Base-by-base conservation (phyloP, 192 early-diverging fungal genomes). In the Gryganskiella cystojenkinii region DNA sequence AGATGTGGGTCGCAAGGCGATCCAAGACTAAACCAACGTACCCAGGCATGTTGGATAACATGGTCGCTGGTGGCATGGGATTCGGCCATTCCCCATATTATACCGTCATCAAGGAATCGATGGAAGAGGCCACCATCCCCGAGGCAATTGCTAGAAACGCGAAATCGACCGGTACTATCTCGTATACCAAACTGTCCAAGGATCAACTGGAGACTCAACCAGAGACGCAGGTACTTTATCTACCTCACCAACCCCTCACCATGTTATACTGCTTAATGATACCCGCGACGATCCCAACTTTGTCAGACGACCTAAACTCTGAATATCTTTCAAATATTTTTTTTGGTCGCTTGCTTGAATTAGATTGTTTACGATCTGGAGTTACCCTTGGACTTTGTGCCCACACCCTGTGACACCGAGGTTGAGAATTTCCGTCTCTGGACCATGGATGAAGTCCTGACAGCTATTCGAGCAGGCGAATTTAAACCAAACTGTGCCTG, bases 401-500 rank as follows among this genome's bases (percentile, higher is more conserved):
- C 95, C 17, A 69, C 63, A 9, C 92, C 94, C 1, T 83, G 84
- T 3, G 97, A 99, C 63, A 94, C 90, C 10, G 97, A 99, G 75
- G 97, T 97, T 2, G 85, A 94, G 46, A 80, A 75, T 35, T 94
- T 96, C 60, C 84, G 90, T 43, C 73, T 95, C 51, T 86, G 90
- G 92, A 61, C 79, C 13, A 72, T 96, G 44, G 84, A 89, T 20
- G 79, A 94, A 68, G 85, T 94, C 54, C n/a, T 63, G 33, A 61
- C 59, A 14, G 42, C 63, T 0, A 71, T 64, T 42, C 69, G 84
- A 6, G 56, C 35, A 17, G 84, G 80, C 47, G 84, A 83, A 69
- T 98, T 97, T 82, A 96, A 93, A 80, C 93, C 93, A 2, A 95
- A 97, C 79, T 92, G 94, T 53, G 95, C 89, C 0, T 61, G 95